Conservation (phyloP, 2,329 filamentous ascomycete genomes). For the Fusarium annulatum region DNA sequence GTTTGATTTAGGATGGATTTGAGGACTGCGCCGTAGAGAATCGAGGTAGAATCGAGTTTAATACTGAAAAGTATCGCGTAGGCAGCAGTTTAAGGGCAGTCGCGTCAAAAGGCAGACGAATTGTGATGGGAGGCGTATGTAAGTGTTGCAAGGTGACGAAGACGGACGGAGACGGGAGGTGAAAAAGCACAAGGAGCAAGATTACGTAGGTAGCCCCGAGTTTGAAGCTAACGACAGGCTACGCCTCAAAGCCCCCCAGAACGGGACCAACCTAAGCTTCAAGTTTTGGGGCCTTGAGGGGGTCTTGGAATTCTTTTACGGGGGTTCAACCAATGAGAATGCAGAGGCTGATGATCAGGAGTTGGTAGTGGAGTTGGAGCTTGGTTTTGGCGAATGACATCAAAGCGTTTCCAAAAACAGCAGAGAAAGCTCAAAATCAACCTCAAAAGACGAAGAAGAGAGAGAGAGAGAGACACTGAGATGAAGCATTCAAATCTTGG, state of each 20-base stretch:
- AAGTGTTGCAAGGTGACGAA: constrained; percentile 19
- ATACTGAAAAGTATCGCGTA: constrained; percentile 22
- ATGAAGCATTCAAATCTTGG: constrained; percentile 24
- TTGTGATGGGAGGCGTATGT: constrained; percentile 22
- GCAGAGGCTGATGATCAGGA: neutral
- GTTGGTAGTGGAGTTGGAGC: constrained; percentile 3
- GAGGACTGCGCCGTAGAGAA: constrained; percentile 22
- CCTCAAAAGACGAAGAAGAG: constrained; percentile 14
- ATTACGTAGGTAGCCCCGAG: constrained; percentile 35
- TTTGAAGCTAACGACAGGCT: constrained; percentile 10
- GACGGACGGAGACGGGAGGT: constrained; percentile 30
- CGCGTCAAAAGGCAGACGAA: constrained; percentile 35
- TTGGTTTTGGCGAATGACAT: constrained; percentile 28
- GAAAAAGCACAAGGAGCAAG: constrained; percentile 38
- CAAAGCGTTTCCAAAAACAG: constrained; percentile 27
- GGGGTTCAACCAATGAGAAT: constrained; percentile 11
- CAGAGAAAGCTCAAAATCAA: constrained; percentile 27
- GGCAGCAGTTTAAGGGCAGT: constrained; percentile 40
- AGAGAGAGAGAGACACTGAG: neutral
- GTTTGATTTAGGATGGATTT: constrained; percentile 16
- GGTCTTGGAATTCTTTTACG: neutral
- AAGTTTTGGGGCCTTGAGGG: neutral
- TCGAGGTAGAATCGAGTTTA: constrained; percentile 6
- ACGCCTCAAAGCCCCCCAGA: constrained; percentile 7
- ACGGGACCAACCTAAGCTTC: constrained; percentile 24